Conservation (phyloP, 345 rosid genomes). For the Eucalyptus marginata region DNA sequence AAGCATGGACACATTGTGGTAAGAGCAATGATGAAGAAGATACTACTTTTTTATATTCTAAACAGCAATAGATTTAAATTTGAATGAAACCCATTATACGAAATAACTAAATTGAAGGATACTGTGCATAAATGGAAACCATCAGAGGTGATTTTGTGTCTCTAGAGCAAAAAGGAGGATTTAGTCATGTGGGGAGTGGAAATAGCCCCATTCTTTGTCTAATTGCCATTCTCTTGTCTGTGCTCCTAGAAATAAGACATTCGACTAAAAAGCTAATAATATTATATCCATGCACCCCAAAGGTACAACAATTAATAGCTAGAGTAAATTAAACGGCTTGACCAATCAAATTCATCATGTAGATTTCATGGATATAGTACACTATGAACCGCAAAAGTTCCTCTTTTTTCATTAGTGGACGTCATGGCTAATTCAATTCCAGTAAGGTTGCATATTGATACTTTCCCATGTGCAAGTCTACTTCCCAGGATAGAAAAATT, state of each 20-base stretch:
- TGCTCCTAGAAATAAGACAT: not conserved
- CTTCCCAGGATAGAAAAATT: not conserved
- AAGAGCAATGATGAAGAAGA: not conserved
- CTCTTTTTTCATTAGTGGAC: not conserved
- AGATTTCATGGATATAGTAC: not conserved
- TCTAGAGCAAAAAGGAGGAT: not conserved
- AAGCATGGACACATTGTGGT: not conserved
- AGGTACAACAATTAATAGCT: not conserved
- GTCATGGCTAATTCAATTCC: not conserved
- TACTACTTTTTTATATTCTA: not conserved
- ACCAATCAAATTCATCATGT: not conserved
- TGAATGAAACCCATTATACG: not conserved
- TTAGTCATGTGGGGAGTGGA: not conserved
- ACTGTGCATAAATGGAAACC: not conserved
- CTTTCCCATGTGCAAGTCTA: not conserved
- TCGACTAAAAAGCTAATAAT: not conserved
- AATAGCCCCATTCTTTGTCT: not conserved
- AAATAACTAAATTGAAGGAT: not conserved
- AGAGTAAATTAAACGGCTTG: not conserved
- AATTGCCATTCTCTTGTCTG: not conserved
- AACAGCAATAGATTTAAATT: not conserved
- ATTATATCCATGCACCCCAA: not conserved
- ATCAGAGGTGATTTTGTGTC: not conserved
- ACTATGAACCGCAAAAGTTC: not conserved
- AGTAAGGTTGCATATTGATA: not conserved